These are phyloP conservation scores for Quercus agrifolia DNA, from an alignment of 306 rosid genomes.

Conservation along the genomic window DNA sequence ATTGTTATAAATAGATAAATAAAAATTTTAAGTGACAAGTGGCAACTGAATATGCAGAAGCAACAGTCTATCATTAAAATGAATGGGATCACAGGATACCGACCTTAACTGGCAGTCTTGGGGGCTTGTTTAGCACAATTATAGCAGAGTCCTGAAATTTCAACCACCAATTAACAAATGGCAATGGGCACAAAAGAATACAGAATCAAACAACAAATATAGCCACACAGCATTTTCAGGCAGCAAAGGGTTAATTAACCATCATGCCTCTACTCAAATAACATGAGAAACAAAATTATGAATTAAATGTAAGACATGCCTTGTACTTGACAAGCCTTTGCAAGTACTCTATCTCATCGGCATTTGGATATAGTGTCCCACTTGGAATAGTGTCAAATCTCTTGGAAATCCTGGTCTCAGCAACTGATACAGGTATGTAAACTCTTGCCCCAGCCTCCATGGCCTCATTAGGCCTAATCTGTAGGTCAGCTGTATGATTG, in stretches of 20 bases:
- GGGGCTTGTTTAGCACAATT: constrained; percentile 87
- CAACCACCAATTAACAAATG: background rate
- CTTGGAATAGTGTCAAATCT: constrained; percentile 88
- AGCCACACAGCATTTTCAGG: background rate
- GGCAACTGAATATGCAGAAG: constrained; percentile 7
- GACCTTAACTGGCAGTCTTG: constrained; percentile 93
- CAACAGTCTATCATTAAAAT: background rate
- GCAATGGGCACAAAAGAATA: constrained; percentile 11
- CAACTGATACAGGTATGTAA: constrained; percentile 73
- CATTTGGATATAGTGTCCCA: constrained; percentile 91
- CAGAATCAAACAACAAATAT: constrained; percentile 7
- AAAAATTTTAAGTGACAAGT: background rate
- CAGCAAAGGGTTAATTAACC: background rate
- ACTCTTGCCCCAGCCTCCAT: constrained; percentile 63
- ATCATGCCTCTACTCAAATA: constrained; percentile 6
- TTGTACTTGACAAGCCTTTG: constrained; percentile 90
- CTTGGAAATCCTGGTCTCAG: constrained; percentile 75
- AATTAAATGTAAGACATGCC: constrained; percentile 40
- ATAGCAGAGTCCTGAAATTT: constrained; percentile 74
- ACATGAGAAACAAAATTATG: constrained; percentile 9
- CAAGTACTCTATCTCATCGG: constrained; percentile 87
- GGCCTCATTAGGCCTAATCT: constrained; percentile 76
- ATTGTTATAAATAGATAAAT: constrained; percentile 24
- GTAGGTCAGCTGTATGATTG: constrained; percentile 48
- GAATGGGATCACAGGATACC: constrained; percentile 17